phyloP scores from a whole-genome alignment of 1,284 basidiomycete species.

The Thecaphora frezii region DNA sequence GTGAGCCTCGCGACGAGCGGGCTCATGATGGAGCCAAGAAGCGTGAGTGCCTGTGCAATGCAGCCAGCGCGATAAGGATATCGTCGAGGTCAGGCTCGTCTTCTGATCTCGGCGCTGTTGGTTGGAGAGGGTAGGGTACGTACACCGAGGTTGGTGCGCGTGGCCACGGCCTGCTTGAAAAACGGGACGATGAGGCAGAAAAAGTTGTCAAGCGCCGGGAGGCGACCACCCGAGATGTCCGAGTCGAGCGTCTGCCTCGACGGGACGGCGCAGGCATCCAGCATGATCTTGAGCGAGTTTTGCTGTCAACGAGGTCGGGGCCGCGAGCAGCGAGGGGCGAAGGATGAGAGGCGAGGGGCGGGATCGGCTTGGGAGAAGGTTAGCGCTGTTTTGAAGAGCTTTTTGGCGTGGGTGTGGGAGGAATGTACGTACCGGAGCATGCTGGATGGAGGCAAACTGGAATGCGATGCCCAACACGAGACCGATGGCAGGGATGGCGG shows the following conservation, averaged over 20 bases:
- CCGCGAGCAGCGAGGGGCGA: no score
- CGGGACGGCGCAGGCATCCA: slow-evolving; percentile 12
- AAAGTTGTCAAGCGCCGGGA: slow-evolving; percentile 29
- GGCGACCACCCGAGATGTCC: slow-evolving; percentile 19
- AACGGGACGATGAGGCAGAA: slow-evolving; percentile 34
- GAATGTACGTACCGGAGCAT: neutral
- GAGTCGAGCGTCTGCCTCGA: slow-evolving; percentile 26
- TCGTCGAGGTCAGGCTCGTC: no score
- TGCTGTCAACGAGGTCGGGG: neutral
- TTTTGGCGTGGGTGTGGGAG: no score
- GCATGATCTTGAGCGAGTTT: neutral
- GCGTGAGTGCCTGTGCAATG: slow-evolving; percentile 6
- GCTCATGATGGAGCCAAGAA: slow-evolving; percentile 19
- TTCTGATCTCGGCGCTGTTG: no score
- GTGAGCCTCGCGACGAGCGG: slow-evolving; percentile 26
- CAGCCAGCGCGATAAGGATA: no score
- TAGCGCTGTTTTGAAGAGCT: no score
- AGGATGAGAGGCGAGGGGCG: no score
- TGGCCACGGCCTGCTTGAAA: slow-evolving; percentile 14
- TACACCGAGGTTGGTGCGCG: slow-evolving; percentile 27
- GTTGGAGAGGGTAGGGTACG: no score
- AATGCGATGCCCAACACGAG: neutral
- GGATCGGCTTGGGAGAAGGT: no score
- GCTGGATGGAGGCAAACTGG: neutral
- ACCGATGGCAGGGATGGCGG: neutral